phyloP scores from a whole-genome alignment of 352 stramenopile genomes.

The Nothophytophthora sp. region DNA sequence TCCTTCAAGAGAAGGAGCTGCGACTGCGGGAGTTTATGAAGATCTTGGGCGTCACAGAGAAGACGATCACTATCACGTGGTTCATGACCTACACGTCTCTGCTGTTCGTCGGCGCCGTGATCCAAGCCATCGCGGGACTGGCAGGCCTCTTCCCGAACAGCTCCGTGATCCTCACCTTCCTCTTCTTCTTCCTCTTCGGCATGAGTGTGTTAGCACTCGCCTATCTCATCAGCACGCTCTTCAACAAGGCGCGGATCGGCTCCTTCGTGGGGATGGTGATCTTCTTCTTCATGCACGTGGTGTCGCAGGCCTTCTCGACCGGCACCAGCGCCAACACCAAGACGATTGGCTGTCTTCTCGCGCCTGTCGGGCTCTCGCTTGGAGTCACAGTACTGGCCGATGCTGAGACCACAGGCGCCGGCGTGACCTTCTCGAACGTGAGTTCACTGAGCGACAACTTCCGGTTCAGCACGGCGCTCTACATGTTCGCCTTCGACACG shows the following conservation, averaged over 20 bases:
- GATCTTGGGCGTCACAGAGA: conserved; percentile 87
- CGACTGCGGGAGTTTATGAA: conserved; percentile 90
- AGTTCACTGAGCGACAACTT: conserved; percentile 45
- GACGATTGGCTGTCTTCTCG: conserved; percentile 50
- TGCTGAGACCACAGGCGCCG: conserved; percentile 44
- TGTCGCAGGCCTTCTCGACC: conserved; percentile 40
- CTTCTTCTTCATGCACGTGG: conserved; percentile 88
- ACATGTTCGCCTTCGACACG: conserved; percentile 84
- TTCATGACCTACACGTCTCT: conserved; percentile 89
- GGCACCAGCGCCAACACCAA: conserved; percentile 31
- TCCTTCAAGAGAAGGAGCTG: conserved; percentile 92
- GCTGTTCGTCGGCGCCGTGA: conserved; percentile 59
- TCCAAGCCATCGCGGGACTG: conserved; percentile 47
- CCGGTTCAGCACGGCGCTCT: conserved; percentile 50
- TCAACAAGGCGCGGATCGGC: conserved; percentile 55
- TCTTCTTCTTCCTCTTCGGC: conserved; percentile 76
- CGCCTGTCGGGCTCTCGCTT: conserved; percentile 61
- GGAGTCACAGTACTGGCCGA: conserved; percentile 58
- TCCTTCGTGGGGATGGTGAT: conserved; percentile 75
- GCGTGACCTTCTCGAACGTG: conserved; percentile 53
- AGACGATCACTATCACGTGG: conserved; percentile 64
- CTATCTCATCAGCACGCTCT: conserved; percentile 75
- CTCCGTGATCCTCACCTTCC: conserved; percentile 57
- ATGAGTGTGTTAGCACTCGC: conserved; percentile 39
- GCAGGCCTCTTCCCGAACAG: conserved; percentile 44